Conservation (phyloP, 1,284 basidiomycete genomes). For the Sporisorium reilianum region DNA sequence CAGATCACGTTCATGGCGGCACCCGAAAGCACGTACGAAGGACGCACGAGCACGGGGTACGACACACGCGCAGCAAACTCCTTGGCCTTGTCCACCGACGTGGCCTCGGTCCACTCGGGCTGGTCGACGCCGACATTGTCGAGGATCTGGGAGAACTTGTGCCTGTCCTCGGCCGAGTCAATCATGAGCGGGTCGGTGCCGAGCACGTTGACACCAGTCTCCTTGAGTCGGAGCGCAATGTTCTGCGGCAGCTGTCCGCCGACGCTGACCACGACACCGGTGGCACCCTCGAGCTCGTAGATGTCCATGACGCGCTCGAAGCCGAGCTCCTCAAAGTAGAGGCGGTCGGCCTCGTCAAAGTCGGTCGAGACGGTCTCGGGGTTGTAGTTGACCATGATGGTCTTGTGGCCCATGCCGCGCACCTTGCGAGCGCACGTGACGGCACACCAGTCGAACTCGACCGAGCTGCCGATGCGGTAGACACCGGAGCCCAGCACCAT, state of each 20-base stretch:
- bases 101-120: conserved; percentile 94
- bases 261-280: conserved; percentile 94
- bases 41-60: conserved; percentile 71
- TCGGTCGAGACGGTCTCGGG: conserved; percentile 99
- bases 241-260: conserved; percentile 90
- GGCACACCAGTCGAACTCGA: conserved; percentile 99
- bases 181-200: conserved; percentile 96
- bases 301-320: conserved; percentile 99
- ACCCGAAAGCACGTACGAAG: conserved; percentile 89
- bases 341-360: conserved; percentile 96
- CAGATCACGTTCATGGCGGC: conserved; percentile 99
- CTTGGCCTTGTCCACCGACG: conserved; percentile 89
- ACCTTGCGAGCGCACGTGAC: conserved; percentile 95
- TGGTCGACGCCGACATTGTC: conserved; percentile 97
- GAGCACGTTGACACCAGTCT: conserved; percentile 89
- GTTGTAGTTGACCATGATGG: conserved; percentile 99
- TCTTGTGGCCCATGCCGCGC: conserved; percentile 89
- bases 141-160: conserved; percentile 97
- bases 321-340: conserved; percentile 98
- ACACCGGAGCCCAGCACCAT: conserved; percentile 99
- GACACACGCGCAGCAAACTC: conserved; percentile 87
- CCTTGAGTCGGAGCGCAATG: conserved; percentile 94
- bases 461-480: conserved; percentile 96
- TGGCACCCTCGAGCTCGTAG: conserved; percentile 92
- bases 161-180: conserved; percentile 97